Conservation (phyloP, 805 yeast species). For the Myxozyma neotropica region DNA sequence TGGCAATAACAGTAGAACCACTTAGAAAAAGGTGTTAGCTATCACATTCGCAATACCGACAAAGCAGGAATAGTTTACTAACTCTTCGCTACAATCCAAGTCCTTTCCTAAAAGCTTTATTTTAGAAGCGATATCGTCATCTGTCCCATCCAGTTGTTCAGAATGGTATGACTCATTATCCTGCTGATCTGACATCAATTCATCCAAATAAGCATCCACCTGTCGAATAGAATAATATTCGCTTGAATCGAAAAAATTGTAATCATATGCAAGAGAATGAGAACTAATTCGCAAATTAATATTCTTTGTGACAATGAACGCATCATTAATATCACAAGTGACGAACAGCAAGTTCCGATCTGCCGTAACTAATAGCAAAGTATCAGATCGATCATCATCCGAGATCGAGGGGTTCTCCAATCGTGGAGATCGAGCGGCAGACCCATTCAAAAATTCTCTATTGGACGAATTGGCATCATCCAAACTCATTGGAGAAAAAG, state of each 20-base stretch:
- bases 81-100: constrained; percentile 1
- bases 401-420: not conserved
- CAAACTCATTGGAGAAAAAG: constrained; percentile 6
- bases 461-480: not conserved
- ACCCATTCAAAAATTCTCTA: not conserved
- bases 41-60: too few species aligned
- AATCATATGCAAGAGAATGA: constrained; percentile 4
- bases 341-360: constrained; percentile 21
- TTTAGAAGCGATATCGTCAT: constrained; percentile 13
- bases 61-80: too few species aligned
- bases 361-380: constrained; percentile 17
- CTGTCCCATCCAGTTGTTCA: not conserved
- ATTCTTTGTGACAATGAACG: constrained; percentile 11
- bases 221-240: not conserved
- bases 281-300: constrained; percentile 6
- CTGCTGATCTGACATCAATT: not conserved
- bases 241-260: not conserved
- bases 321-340: constrained; percentile 5
- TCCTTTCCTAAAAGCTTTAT: constrained; percentile 21
- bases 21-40: not conserved
- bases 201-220: not conserved
- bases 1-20: constrained; percentile 14
- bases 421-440: not conserved
- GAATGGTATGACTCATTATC: not conserved
- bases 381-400: constrained; percentile 13